Percentiles rank a stretch among this genome's conserved stretches.
These are phyloP conservation scores for Chalara sp. DNA, from an alignment of 2,329 filamentous ascomycete genomes.

Conservation along the genomic window DNA sequence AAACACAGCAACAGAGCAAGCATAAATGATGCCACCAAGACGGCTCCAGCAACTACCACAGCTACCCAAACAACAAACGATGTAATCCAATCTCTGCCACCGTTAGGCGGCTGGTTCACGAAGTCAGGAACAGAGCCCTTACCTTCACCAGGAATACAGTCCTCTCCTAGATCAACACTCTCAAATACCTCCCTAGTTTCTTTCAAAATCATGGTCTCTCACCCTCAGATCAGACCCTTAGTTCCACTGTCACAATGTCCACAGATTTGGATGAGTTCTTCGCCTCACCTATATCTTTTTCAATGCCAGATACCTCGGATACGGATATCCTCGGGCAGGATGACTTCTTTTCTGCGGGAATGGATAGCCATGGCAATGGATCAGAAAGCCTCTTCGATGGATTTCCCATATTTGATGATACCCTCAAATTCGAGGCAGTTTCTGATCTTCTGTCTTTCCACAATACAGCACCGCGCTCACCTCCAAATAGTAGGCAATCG, in stretches of 20 bases:
- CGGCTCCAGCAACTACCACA: not conserved
- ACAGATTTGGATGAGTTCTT: not conserved
- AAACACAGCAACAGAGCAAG: no score
- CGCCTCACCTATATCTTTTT: not conserved
- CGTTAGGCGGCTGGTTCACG: not conserved
- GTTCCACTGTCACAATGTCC: not conserved
- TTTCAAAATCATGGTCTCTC: no score
- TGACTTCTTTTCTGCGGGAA: not conserved
- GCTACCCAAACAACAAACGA: not conserved
- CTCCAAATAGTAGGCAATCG: no score
- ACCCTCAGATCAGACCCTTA: not conserved
- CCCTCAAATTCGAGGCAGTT: not conserved
- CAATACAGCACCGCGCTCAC: no score
- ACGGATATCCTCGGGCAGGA: not conserved
- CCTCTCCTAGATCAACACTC: no score
- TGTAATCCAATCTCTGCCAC: not conserved
- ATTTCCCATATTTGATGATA: not conserved
- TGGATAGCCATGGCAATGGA: no score
- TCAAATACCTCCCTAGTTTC: no score
- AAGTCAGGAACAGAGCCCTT: no score
- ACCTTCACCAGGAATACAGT: no score
- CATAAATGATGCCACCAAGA: no score
- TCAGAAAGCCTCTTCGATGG: not conserved
- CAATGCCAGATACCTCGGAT: not conserved
- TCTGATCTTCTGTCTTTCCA: no score